phyloP scores from a whole-genome alignment of 805 yeast genomes.

The Cyberlindnera saturnus region DNA sequence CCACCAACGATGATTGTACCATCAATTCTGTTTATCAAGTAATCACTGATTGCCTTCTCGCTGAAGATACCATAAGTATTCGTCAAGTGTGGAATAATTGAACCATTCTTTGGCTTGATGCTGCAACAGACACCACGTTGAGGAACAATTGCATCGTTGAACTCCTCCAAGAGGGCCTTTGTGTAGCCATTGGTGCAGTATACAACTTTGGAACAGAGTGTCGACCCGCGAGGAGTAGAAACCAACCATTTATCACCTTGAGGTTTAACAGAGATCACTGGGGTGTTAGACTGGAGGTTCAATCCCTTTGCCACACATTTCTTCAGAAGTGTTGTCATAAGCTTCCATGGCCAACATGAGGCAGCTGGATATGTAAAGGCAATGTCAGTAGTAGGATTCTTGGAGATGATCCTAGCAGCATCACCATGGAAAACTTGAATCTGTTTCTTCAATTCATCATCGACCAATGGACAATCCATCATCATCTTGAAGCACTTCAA shows the following conservation, averaged over 20 bases:
- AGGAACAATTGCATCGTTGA: slow-evolving; percentile 28
- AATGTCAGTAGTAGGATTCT: slow-evolving; percentile 85
- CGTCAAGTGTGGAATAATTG: slow-evolving; percentile 28
- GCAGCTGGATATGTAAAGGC: slow-evolving; percentile 42
- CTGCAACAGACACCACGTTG: slow-evolving; percentile 29
- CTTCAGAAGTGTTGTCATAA: slow-evolving; percentile 29
- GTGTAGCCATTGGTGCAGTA: slow-evolving; percentile 27
- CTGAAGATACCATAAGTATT: slow-evolving; percentile 29
- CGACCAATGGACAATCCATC: slow-evolving; percentile 26
- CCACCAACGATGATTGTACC: slow-evolving; percentile 34
- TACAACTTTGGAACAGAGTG: slow-evolving; percentile 29
- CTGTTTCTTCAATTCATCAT: slow-evolving; percentile 24
- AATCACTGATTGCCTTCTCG: slow-evolving; percentile 25
- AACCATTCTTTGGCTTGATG: slow-evolving; percentile 21
- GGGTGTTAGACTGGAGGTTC: slow-evolving; percentile 37
- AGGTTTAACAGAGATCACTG: slow-evolving; percentile 25
- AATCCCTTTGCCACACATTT: slow-evolving; percentile 29
- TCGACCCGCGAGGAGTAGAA: slow-evolving; percentile 27
- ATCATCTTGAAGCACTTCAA: slow-evolving; percentile 12
- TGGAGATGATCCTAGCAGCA: slow-evolving; percentile 43
- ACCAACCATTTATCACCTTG: slow-evolving; percentile 28
- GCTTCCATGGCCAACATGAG: slow-evolving; percentile 39
- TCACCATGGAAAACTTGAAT: slow-evolving; percentile 29
- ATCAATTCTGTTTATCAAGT: slow-evolving; percentile 34
- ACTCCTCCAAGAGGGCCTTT: slow-evolving; percentile 29